Evolutionary conservation across 116 monocot genomes (phyloP), one percentile per base, ranked within the genome.

Genomic region (Iris pallida): DNA sequence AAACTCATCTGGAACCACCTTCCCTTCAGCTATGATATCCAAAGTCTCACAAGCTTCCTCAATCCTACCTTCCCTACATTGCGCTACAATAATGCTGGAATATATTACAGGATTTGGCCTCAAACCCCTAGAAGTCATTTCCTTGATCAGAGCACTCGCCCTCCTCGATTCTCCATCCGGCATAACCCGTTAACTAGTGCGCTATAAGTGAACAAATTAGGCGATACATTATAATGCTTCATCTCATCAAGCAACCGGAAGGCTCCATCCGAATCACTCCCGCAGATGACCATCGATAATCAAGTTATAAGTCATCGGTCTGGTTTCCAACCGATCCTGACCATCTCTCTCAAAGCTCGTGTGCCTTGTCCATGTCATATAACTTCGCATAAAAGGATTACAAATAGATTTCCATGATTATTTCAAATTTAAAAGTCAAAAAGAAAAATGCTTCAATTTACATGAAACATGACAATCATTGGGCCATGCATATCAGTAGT

Each of bases 341-440:
- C 45, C 80, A 90, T 90, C 59, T 90, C 88, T 17, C 82, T 71
- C 61, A 95, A 69, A 95, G 63, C 40, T 78, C 79, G 64, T 65
- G 60, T 47, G 79, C 83, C 76, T 82, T 85, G 54, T 74, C 81
- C 65, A 88, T 74, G n/a, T n/a, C n/a, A n/a, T n/a, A n/a, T n/a
- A n/a, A n/a, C n/a, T n/a, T n/a, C n/a, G n/a, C n/a, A n/a, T n/a
- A n/a, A n/a, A n/a, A n/a, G n/a, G n/a, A n/a, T n/a, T n/a, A n/a
- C n/a, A n/a, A n/a, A n/a, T n/a, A n/a, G n/a, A n/a, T n/a, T n/a
- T n/a, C n/a, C n/a, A n/a, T n/a, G n/a, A n/a, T n/a, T n/a, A n/a
- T n/a, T n/a, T n/a, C n/a, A n/a, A n/a, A n/a, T n/a, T n/a, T n/a
- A n/a, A n/a, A n/a, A n/a, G n/a, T n/a, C n/a, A n/a, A n/a, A n/a